These are phyloP conservation scores for Cadophora sp. DNA, from an alignment of 2,329 filamentous ascomycete genomes.

Conservation along the genomic window DNA sequence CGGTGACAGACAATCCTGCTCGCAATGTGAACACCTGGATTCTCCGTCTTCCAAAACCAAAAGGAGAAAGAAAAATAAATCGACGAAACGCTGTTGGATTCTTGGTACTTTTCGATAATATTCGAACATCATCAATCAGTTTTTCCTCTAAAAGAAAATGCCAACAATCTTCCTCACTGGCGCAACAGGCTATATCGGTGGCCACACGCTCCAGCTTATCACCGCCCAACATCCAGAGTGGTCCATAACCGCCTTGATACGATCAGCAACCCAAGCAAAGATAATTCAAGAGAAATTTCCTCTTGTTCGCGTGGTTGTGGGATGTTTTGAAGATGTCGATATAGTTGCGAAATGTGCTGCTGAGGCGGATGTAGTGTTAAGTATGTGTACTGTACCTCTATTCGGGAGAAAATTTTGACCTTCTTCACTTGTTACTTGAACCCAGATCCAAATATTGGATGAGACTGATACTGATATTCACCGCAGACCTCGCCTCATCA, in stretches of 20 bases:
- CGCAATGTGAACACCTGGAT: no score
- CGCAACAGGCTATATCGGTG: not conserved
- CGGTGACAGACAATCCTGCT: no score
- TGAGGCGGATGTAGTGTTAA: not conserved
- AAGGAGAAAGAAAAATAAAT: no score
- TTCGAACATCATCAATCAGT: no score
- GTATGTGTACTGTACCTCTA: not conserved
- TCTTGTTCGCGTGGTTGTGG: not conserved
- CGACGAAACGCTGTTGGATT: no score
- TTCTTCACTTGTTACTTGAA: no score
- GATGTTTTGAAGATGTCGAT: not conserved
- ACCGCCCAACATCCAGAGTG: not conserved
- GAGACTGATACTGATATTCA: not conserved
- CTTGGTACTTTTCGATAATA: no score
- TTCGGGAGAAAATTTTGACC: no score
- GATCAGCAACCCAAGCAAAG: not conserved
- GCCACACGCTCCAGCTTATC: not conserved
- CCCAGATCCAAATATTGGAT: no score
- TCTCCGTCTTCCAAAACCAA: no score
- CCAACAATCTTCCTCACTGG: not conserved
- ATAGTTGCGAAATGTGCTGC: not conserved
- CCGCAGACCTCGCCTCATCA: not conserved
- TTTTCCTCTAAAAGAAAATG: no score
- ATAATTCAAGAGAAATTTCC: not conserved
- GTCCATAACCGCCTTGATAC: not conserved